Evolutionary conservation across 2,329 filamentous ascomycete genomes (phyloP).

Genomic region (Madurella fahalii): DNA sequence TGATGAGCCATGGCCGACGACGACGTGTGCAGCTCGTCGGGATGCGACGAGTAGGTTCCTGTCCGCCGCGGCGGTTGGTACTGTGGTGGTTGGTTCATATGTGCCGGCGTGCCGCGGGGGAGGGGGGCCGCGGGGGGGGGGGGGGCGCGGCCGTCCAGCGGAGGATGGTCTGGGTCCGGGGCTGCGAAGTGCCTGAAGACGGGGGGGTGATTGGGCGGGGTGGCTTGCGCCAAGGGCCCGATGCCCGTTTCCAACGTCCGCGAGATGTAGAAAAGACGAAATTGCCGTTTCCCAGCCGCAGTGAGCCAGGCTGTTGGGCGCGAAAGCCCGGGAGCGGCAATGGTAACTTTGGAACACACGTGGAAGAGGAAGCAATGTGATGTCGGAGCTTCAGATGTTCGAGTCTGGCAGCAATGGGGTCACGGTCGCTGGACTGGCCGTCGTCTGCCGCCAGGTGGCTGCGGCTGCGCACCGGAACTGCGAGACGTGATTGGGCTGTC

Average conservation of each 20-base stretch:
- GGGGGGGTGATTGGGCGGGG: conserved; percentile 7
- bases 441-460: conserved; percentile 1
- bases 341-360: neutral
- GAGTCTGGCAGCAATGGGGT: conserved; percentile 16
- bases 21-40: conserved; percentile 54
- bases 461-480: neutral
- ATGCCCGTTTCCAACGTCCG: neutral
- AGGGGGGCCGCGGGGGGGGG: neutral
- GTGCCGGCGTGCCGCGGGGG: conserved; percentile 10
- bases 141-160: neutral
- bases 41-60: conserved; percentile 38
- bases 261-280: neutral
- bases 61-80: conserved; percentile 38
- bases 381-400: conserved; percentile 5
- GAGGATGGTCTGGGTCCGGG: neutral
- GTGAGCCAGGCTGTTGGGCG: conserved; percentile 13
- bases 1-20: conserved; percentile 42
- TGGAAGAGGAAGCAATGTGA: neutral
- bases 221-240: neutral
- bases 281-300: conserved; percentile 7
- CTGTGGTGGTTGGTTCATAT: conserved; percentile 37
- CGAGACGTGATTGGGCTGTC: no score
- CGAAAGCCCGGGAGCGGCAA: conserved; percentile 12
- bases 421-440: conserved; percentile 1
- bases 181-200: neutral